phyloP scores from a whole-genome alignment of 1,284 basidiomycete species.

The Takashimella koratensis region DNA sequence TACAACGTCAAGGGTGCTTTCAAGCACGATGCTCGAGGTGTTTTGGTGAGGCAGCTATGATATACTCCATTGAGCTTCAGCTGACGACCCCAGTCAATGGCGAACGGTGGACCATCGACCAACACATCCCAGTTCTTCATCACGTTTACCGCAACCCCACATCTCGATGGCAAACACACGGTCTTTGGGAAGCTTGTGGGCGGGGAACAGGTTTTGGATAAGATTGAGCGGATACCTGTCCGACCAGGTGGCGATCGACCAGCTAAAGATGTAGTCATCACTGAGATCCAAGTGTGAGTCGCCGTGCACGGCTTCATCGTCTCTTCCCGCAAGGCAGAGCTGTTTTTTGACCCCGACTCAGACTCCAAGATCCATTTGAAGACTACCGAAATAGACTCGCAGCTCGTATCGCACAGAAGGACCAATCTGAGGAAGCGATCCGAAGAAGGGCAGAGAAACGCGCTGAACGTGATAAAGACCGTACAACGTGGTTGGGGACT shows the following conservation, averaged over 20 bases:
- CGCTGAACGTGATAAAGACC: conserved; percentile 50
- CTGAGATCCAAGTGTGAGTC: conserved; percentile 43
- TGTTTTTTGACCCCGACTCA: conserved; percentile 9
- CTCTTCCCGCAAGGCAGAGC: background rate
- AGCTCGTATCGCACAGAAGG: conserved; percentile 43
- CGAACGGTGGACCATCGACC: conserved; percentile 69
- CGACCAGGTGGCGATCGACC: conserved; percentile 84
- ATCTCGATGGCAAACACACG: conserved; percentile 67
- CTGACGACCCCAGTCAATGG: conserved; percentile 61
- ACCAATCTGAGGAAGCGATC: conserved; percentile 45
- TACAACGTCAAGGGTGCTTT: conserved; percentile 77
- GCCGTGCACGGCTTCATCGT: background rate
- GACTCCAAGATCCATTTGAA: conserved; percentile 52
- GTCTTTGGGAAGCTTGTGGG: conserved; percentile 96
- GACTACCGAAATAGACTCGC: conserved; percentile 47
- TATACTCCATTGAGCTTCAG: background rate
- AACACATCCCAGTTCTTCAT: conserved; percentile 82
- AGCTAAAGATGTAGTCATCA: conserved; percentile 65
- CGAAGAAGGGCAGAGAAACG: conserved; percentile 35
- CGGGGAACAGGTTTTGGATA: conserved; percentile 82
- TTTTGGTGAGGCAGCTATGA: conserved; percentile 51
- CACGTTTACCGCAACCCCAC: conserved; percentile 73
- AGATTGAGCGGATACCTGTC: conserved; percentile 73
- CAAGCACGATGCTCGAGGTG: conserved; percentile 75
- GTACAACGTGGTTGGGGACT: conserved; percentile 51